Conservation (phyloP, 23 red algal species). For the Gracilaria caudata region DNA sequence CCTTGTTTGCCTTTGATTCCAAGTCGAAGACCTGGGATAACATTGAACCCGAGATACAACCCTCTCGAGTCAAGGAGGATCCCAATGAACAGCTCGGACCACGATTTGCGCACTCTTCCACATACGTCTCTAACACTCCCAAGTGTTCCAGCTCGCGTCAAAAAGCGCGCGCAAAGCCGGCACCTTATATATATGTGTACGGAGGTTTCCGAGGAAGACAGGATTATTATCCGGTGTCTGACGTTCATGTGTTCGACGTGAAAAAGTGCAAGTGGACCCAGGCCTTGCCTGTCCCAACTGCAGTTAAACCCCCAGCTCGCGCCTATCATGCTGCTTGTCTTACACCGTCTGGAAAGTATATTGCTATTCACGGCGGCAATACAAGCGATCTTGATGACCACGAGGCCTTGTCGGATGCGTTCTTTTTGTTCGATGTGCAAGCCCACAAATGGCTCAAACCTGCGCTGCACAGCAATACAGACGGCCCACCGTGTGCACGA, state of each 20-base stretch:
- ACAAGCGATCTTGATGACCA: constrained; percentile 20
- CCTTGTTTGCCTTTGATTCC: constrained; percentile 54
- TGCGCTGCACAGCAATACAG: not conserved
- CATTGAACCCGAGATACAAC: not conserved
- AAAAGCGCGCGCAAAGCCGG: constrained; percentile 28
- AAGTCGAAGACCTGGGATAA: constrained; percentile 28
- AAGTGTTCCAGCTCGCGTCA: constrained; percentile 23
- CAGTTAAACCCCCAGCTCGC: constrained; percentile 7
- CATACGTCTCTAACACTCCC: constrained; percentile 16
- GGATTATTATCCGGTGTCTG: not conserved
- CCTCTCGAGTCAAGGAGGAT: constrained; percentile 12
- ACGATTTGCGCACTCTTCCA: constrained; percentile 46
- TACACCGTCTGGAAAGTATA: constrained; percentile 29
- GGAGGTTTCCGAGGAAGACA: constrained; percentile 8
- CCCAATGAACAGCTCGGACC: constrained; percentile 27
- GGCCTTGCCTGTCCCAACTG: not conserved
- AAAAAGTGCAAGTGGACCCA: constrained; percentile 38
- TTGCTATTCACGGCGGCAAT: constrained; percentile 49
- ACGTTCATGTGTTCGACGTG: constrained; percentile 59
- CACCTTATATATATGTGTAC: constrained; percentile 39
- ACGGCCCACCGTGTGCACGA: not conserved
- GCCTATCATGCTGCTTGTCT: constrained; percentile 59
- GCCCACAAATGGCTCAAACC: constrained; percentile 32
- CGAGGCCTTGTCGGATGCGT: constrained; percentile 4
- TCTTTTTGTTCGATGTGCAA: constrained; percentile 49